Evolutionary conservation across 2,329 filamentous ascomycete genomes (phyloP).

Genomic region (Phaeosphaeria sp.): DNA sequence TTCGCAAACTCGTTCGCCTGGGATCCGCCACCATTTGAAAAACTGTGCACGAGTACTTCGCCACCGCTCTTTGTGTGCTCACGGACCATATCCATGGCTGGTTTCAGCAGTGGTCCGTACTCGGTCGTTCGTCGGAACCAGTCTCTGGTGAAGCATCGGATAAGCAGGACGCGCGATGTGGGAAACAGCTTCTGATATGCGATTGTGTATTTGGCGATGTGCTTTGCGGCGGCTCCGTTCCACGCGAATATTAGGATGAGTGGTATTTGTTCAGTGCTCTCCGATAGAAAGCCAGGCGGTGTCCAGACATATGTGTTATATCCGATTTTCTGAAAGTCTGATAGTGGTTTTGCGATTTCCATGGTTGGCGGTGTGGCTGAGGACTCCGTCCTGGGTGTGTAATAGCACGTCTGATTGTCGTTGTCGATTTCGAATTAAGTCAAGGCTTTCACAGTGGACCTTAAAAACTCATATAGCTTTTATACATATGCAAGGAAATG

Average conservation of each 20-base stretch:
- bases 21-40: conserved; percentile 46
- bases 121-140: conserved; percentile 31
- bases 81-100: conserved; percentile 35
- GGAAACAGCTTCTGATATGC: conserved; percentile 42
- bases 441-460: too few relatives aligned
- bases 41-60: conserved; percentile 42
- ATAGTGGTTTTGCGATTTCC: conserved; percentile 26
- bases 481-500: background rate
- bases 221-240: conserved; percentile 44
- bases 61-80: conserved; percentile 30
- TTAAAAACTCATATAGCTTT: background rate
- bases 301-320: conserved; percentile 45
- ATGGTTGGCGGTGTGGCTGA: conserved; percentile 8
- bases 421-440: background rate
- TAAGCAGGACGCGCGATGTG: conserved; percentile 36
- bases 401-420: background rate
- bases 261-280: conserved; percentile 15
- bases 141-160: conserved; percentile 38
- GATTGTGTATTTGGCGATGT: conserved; percentile 47
- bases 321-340: conserved; percentile 40
- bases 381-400: conserved; percentile 10
- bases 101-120: conserved; percentile 24
- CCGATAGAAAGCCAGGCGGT: conserved; percentile 18
- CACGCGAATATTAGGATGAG: conserved; percentile 44
- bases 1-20: conserved; percentile 42